phyloP scores from a whole-genome alignment of 139 green algal species.

The Micromonas pusilla region DNA sequence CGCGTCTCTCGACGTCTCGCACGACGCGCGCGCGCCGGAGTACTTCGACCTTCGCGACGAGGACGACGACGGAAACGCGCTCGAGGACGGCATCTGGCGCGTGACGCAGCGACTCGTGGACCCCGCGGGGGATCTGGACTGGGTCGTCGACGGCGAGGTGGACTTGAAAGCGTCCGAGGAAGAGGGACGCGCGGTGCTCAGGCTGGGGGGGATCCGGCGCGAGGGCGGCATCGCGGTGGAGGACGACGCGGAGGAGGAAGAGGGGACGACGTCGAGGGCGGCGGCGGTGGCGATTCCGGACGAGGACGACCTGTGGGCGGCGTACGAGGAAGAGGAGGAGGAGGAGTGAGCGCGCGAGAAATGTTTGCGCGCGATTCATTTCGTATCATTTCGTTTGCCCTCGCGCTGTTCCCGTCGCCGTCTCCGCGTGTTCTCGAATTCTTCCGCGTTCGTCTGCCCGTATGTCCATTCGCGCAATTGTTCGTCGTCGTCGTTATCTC shows the following conservation, averaged over 20 bases:
- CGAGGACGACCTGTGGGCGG: not conserved
- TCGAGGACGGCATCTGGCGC: no score
- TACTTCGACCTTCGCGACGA: not conserved
- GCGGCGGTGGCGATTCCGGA: not conserved
- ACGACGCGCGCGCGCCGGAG: not conserved
- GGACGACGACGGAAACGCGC: not conserved
- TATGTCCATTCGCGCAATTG: no score
- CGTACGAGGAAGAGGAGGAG: not conserved
- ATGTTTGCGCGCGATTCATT: not conserved
- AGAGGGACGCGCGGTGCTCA: not conserved
- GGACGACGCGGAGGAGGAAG: no score
- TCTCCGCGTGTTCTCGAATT: no score
- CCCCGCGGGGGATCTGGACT: not conserved
- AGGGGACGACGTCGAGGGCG: no score
- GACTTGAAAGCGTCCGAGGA: not conserved
- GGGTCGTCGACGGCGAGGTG: not conserved
- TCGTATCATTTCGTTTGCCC: no score
- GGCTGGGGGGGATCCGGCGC: not conserved
- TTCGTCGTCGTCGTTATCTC: no score
- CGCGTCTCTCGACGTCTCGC: not conserved
- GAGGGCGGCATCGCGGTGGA: not conserved
- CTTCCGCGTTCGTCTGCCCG: no score
- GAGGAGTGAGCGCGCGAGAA: not conserved
- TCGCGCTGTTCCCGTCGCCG: no score
- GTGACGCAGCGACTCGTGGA: not conserved